Evolutionary conservation across 139 green algal species (phyloP).

Genomic region (Chlorella sp.): DNA sequence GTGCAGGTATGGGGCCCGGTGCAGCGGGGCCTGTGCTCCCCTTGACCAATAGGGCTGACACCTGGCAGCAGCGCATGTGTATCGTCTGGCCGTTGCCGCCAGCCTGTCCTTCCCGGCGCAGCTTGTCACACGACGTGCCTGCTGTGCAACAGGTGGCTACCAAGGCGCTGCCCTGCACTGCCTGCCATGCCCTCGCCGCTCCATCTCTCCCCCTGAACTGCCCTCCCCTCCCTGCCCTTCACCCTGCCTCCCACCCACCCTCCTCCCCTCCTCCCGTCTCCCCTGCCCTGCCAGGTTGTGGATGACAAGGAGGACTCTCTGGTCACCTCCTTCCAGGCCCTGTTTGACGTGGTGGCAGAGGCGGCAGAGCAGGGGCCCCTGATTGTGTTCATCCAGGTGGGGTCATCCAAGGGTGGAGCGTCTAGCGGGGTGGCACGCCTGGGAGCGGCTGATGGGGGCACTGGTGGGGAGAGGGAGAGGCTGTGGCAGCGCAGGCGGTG

Average conservation of each 20-base stretch:
- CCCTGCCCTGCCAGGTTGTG: background rate
- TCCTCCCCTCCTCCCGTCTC: background rate
- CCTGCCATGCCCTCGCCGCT: background rate
- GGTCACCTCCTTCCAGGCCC: constrained; percentile 26
- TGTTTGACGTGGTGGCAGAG: constrained; percentile 39
- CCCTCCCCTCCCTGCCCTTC: background rate
- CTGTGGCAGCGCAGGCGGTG: no score
- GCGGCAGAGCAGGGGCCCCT: constrained; percentile 15
- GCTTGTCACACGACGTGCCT: no score
- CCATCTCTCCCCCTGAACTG: background rate
- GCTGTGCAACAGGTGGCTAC: no score
- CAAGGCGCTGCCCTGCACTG: background rate
- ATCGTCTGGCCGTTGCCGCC: no score
- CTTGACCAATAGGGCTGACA: background rate
- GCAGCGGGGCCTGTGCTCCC: background rate
- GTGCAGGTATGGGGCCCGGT: background rate
- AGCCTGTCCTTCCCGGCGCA: no score
- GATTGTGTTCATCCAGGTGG: constrained; percentile 39
- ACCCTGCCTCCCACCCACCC: background rate
- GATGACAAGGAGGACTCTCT: constrained; percentile 38
- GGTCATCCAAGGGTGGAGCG: background rate
- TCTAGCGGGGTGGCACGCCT: background rate
- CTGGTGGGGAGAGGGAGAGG: no score
- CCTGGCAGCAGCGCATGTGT: background rate
- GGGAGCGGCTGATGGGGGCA: no score